phyloP scores from a whole-genome alignment of 257 asterid species.

The Mitragyna speciosa region DNA sequence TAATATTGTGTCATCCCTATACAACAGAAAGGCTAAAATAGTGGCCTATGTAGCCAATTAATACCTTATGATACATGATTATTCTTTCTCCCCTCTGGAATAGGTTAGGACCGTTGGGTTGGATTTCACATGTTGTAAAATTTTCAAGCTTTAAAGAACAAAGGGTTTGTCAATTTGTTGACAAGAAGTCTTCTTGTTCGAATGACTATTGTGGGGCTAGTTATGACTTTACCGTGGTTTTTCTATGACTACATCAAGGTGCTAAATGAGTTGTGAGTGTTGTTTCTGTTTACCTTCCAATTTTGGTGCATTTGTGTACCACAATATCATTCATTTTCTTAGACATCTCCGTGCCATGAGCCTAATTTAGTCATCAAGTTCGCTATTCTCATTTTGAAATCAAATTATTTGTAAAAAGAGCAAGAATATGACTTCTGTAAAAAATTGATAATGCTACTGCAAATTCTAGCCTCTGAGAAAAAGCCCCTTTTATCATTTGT shows the following conservation, averaged over 20 bases:
- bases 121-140: slow-evolving; percentile 6
- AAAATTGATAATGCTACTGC: too few species aligned
- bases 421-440: too few species aligned
- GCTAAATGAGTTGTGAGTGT: slow-evolving; percentile 61
- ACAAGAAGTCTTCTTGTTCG: slow-evolving; percentile 73
- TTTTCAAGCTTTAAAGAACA: slow-evolving; percentile 56
- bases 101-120: not conserved
- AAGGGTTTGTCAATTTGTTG: slow-evolving; percentile 54
- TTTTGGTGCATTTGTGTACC: not conserved
- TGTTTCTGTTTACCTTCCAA: not conserved
- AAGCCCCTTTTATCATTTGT: too few species aligned
- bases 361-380: too few species aligned
- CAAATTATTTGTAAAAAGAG: too few species aligned
- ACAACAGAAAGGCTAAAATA: slow-evolving; percentile 49
- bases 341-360: too few species aligned
- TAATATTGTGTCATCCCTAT: slow-evolving; percentile 63
- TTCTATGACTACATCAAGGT: slow-evolving; percentile 71
- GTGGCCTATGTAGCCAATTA: slow-evolving; percentile 40
- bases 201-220: slow-evolving; percentile 64
- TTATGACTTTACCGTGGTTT: slow-evolving; percentile 70
- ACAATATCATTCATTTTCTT: too few species aligned
- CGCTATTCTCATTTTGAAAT: too few species aligned
- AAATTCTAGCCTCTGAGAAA: too few species aligned
- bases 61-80: not conserved
- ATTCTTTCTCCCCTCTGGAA: not conserved